phyloP scores from a whole-genome alignment of 495 filamentous ascomycete species.

The Neohortaea acidophila region DNA sequence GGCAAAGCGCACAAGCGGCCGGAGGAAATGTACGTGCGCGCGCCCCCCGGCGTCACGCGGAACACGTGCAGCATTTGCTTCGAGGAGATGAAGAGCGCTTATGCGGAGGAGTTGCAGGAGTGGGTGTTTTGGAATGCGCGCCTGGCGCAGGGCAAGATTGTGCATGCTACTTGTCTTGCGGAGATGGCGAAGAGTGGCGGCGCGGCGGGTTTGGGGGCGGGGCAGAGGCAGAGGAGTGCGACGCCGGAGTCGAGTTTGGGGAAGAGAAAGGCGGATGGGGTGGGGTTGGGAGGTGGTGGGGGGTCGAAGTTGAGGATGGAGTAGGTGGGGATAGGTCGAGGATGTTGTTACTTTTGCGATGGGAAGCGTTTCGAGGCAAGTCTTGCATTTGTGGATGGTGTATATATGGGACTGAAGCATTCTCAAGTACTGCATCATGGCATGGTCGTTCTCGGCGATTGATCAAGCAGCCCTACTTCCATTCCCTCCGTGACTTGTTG shows the following conservation, averaged over 20 bases:
- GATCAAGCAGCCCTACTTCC: too few relatives aligned
- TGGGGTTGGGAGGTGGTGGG: conserved; percentile 2
- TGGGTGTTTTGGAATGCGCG: conserved; percentile 91
- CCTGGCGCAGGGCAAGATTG: conserved; percentile 61
- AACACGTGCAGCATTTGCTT: conserved; percentile 83
- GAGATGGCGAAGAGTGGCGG: conserved; percentile 53
- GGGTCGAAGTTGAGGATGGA: conserved; percentile 15
- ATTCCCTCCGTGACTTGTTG: too few relatives aligned
- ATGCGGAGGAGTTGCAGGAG: conserved; percentile 82
- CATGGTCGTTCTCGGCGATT: too few relatives aligned
- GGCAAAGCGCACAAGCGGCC: conserved; percentile 39
- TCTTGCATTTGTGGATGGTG: too few relatives aligned
- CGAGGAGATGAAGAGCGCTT: conserved; percentile 76
- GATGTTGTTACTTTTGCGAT: too few relatives aligned
- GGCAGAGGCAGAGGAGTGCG: conserved; percentile 10
- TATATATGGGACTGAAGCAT: too few relatives aligned
- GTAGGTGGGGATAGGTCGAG: too few relatives aligned
- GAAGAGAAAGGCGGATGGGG: conserved; percentile 27
- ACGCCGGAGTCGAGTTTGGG: conserved; percentile 27
- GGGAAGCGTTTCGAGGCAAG: too few relatives aligned
- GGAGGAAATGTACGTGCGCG: conserved; percentile 60
- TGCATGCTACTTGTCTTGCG: conserved; percentile 75
- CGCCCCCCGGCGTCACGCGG: conserved; percentile 55
- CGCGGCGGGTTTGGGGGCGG: background rate
- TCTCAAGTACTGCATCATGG: too few relatives aligned